Evolutionary conservation across 2,329 filamentous ascomycete species (phyloP), one percentile per base, ranked within the genome.

Genomic region (Microascus cirrosus): DNA sequence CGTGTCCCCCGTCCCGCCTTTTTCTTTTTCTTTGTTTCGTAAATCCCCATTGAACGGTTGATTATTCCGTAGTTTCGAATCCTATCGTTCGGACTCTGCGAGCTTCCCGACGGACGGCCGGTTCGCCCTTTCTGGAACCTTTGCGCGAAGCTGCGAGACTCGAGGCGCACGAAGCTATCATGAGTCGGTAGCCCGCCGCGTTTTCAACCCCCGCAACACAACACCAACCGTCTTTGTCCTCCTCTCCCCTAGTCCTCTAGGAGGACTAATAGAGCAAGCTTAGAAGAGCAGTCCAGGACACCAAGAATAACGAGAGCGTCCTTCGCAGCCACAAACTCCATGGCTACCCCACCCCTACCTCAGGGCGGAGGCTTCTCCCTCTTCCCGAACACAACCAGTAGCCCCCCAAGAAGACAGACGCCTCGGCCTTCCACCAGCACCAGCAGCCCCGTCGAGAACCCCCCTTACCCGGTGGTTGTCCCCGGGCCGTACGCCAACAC

Each of bases 311-410:
- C 28, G 28, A 45, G 39, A 45, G 39, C n/a, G 13, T 2, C 13
- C 3, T 50, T 24, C 8, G 12, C n/a, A 50, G 18, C 45, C 20
- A 34, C 35, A 15, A 55, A 22, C 32, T 53, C 22, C 28, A 57
- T 58, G 56, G 7, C 56, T 25, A 28, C 56, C 15, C 50, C 32
- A 53, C 56, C 48, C 12, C 56, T 35, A n/a, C 35, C 52, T 68
- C 39, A 45, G 12, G 20, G n/a, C 20, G 58, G 71, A 70, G 76
- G 77, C 60, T 81, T 83, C 68, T 83, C 80, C 60, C 74, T 83
- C 60, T 83, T 83, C 64, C 80, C 80, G 32, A 82, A 73, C 62
- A 74, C 78, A 24, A 76, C 42, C 24, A n/a, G 32, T 3, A 42
- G 68, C 62, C 64, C 66, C 52, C 72, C 73, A 59, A 71, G 75